Base-by-base conservation (phyloP, 768 basidiomycete genomes). In the Leccinum ochraceum region DNA sequence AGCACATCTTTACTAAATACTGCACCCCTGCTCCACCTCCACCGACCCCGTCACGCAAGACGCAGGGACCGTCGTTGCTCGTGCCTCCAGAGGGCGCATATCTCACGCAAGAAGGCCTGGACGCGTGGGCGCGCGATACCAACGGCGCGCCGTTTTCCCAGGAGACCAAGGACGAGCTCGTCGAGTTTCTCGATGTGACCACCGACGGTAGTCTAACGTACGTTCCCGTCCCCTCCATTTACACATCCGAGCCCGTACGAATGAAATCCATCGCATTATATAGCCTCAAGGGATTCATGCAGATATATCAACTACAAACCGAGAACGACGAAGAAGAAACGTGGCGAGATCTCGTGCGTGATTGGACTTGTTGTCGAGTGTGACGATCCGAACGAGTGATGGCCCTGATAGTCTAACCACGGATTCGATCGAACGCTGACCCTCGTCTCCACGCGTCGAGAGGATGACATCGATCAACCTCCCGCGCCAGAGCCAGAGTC, bases 281-380 rank as follows among this genome's bases (percentile, higher is more conserved):
- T 54, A 92, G 90, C 17, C 85, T 90, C 69, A 87, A 87, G 69
- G 90, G 91, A 2, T 92, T 94, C 69, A 69, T 91, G 70, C 89
- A 92, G 70, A 84, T 93, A 57, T 93, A 92, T 68, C 88, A 90
- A 66, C 75, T 92, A n/a, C 92, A 94, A 71, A 91, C 89, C 1
- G 88, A 90, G 66, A 89, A 85, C 62, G 91, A 92, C 63, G 89
- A 91, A 65, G 86, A 86, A 71, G 89, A 94, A 75, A 94, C 91
- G 8, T 93, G 89, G 90, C 79, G 82, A 73, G 91, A 92, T 77
- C 74, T 92, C 63, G 89, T 90, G 66, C 66, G 85, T 69, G 20
- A 10, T 71, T 60, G 53, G 57, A 24, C 36, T 57, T 48, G 22
- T 53, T 60, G 22, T 32, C 36, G 28, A 52, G 26, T 14, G 46